Evolutionary conservation across 805 yeast species (phyloP), one percentile per base, ranked within the genome.

Genomic region (Candida cerambycidarum): DNA sequence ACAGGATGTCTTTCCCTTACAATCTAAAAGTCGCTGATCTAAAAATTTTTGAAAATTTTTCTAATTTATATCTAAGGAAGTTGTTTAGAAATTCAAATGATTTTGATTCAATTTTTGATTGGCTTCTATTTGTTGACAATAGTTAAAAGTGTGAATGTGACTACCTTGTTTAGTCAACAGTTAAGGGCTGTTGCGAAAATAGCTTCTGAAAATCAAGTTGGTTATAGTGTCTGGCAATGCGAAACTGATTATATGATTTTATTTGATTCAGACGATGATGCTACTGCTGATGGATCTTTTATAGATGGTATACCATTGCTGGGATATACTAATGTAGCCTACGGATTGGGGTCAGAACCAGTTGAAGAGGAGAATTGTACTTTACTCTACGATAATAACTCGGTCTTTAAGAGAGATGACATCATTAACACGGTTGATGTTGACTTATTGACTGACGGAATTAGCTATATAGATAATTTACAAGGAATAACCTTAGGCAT

Each of bases 401-500:
- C 17, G 17, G 31, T 28, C 17, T 28, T 28, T 28, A 28, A 14
- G 17, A 28, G 31, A 28, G 31, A 28, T 28, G 15, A 28, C 17
- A 28, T 28, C 15, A 28, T 28, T 13, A 14, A 28, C 31, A 13
- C 31, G 17, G 17, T 28, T 28, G 31, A 28, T 14, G 15, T 28
- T 14, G 31, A 28, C 31, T 28, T 28, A 28, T 28, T 28, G 31
- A 28, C 31, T n/a, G 31, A 28, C 15, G 31, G 31, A 28, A 28
- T 28, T 28, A 14, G 17, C 17, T 28, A 28, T 28, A 13, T 28
- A 28, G 31, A 28, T 28, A 28, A 28, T 28, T 28, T 28, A 14
- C 31, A 28, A 28, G 31, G 17, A 28, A 14, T 14, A 13, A 13
- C 4, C 31, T n/a, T 13, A n/a, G 31, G 31, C 17, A 13, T 28